A percentile compares a stretch with the other conserved stretches of the same genome.
Evolutionary conservation across 768 basidiomycete genomes (phyloP).

Genomic region (Suillus cothurnatus): DNA sequence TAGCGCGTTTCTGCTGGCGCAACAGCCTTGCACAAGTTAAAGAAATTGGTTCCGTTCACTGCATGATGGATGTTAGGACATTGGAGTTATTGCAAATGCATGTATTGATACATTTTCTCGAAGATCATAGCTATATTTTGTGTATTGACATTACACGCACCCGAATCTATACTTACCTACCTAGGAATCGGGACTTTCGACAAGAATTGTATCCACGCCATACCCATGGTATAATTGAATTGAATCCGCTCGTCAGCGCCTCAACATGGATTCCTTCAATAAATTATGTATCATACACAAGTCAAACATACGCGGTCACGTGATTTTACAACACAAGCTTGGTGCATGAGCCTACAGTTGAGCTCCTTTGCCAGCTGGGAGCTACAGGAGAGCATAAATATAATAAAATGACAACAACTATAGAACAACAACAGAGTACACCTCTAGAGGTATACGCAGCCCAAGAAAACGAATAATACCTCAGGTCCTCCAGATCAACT

Average conservation of each 20-base stretch:
- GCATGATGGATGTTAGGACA: neutral
- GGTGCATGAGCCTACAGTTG: neutral
- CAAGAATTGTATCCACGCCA: neutral
- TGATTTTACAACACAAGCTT: too few species aligned
- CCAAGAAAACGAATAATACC: neutral
- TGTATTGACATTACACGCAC: neutral
- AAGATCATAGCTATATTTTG: neutral
- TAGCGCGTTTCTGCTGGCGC: neutral
- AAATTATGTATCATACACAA: too few species aligned
- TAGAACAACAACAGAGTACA: neutral
- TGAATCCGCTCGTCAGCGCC: neutral
- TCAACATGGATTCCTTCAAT: neutral
- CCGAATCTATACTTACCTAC: neutral
- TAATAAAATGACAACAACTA: neutral
- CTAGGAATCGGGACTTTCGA: neutral
- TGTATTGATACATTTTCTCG: neutral
- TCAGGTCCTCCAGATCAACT: neutral
- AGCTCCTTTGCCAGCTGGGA: neutral
- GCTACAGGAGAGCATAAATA: slow-evolving; percentile 3
- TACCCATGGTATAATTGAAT: neutral
- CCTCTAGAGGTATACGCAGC: neutral
- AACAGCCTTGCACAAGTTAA: neutral
- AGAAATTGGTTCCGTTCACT: neutral
- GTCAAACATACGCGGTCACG: neutral
- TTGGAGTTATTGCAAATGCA: neutral